Base-by-base conservation (phyloP, 2,329 filamentous ascomycete species). In the Xylaria sp. region DNA sequence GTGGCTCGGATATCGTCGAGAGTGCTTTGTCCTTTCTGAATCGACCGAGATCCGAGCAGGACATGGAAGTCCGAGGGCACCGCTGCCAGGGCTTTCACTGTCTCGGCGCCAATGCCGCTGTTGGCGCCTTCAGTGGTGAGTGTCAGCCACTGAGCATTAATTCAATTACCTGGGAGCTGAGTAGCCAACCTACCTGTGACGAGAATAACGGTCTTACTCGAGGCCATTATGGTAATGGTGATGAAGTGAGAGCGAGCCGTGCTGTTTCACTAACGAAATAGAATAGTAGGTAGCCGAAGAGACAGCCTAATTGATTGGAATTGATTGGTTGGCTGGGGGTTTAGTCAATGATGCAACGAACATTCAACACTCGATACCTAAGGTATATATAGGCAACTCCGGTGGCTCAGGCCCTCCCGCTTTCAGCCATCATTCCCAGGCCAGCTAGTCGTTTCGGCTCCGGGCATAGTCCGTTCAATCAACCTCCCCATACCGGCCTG, bases 31-130 rank as follows among this genome's bases (percentile, higher is more conserved):
- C 81, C 82, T 70, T 82, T 83, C 31, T 80, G 76, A 10, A 73
- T 6, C 31, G 77, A 80, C n/a, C 83, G 79, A 48, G 73, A 72
- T 23, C 77, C 79, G 23, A 84, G 76, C 33, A 84, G 73, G 61
- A 84, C 74, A 65, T 84, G 80, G 70, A 81, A 81, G 13, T 79
- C 69, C 3, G 78, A 71, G 7, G 83, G 78, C 3, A 82, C 78
- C 33, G 79, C 76, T 62, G 79, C 73, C 13, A 82, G 72, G 2
- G 75, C 70, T n/a, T 72, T 59, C 25, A 80, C 80, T 7, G 83
- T 78, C 65, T 83, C 83, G 66, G 81, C 80, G 39, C 85, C 84
- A 41, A 86, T 83, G 63, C 85, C 84, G 62, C 80, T 80, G 71
- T 83, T 86, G 41, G 80, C 83, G 67, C 79, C 80, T 80, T 62